A percentile compares a stretch with the other conserved stretches of the same genome.
Conservation (phyloP, 1,284 basidiomycete genomes). For the Earliella scabrosa region DNA sequence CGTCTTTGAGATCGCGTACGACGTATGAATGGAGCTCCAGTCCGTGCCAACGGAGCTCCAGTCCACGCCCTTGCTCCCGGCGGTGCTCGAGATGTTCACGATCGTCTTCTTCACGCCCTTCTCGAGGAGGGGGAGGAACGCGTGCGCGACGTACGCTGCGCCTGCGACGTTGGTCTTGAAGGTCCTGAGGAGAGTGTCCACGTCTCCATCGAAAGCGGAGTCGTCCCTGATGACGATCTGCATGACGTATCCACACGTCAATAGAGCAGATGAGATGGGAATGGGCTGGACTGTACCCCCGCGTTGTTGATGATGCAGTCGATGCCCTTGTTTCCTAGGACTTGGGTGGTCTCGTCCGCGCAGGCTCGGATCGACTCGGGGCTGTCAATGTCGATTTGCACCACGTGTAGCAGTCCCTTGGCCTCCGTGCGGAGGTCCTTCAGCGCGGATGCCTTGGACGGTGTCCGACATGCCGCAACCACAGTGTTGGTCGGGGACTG, state of each 20-base stretch:
- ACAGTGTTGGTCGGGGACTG: conserved; percentile 36
- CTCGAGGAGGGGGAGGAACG: conserved; percentile 36
- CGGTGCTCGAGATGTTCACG: conserved; percentile 36
- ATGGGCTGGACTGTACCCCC: no score
- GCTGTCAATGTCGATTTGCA: conserved; percentile 37
- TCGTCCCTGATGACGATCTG: conserved; percentile 21
- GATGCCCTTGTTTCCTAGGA: not conserved
- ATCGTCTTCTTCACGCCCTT: conserved; percentile 36
- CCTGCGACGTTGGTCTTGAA: conserved; percentile 38
- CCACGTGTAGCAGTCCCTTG: conserved; percentile 35
- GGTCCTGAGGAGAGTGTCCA: conserved; percentile 20
- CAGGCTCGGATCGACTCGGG: conserved; percentile 28
- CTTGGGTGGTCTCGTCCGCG: not conserved
- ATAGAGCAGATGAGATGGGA: no score
- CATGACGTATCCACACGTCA: conserved; percentile 4
- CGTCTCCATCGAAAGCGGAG: conserved; percentile 27
- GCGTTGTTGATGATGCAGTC: not conserved
- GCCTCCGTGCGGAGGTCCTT: conserved; percentile 26
- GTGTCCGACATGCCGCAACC: conserved; percentile 41
- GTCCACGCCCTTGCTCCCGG: conserved; percentile 35
- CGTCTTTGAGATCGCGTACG: not conserved
- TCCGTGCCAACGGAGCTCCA: conserved; percentile 22
- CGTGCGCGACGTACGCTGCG: conserved; percentile 35
- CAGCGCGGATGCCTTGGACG: conserved; percentile 33
- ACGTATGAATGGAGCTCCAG: no score